Evolutionary conservation across 306 rosid species (phyloP), one percentile per base, ranked within the genome.

Genomic region (Quercus alba): DNA sequence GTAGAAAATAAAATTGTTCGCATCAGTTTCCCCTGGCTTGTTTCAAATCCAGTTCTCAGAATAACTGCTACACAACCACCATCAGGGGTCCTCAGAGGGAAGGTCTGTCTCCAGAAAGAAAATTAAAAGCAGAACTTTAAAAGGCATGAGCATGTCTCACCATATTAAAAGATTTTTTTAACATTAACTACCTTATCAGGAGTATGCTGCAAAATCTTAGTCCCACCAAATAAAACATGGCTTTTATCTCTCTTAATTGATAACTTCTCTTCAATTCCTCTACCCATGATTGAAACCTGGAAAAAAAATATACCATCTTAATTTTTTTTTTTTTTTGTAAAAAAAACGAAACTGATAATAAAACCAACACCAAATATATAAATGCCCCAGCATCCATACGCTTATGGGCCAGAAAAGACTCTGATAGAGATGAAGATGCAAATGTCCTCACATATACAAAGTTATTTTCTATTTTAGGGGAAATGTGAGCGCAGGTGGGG

Each of bases 11-110:
- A 88, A 82, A 96, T 96, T 80, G 99, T 96, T 28, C 99, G 97
- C 99, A 96, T 96, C 83, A 96, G 87, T 83, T 96, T 96, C 54
- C 99, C 99, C 86, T 96, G 99, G 87, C 98, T 96, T 79, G 99
- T 96, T 88, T 96, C 98, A 77, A 96, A 96, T 51, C 99, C 99
- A 78, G 99, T 96, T 84, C 99, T 90, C 77, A 96, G 81, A 76
- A 96, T 94, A 83, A 96, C 97, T 73, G 98, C 99, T 82, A 96
- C 70, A 84, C 99, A 96, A 83, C 99, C 99, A 33, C 98, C 97
- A 82, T 96, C 99, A 66, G 99, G 98, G 19, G 97, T 88, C 86
- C 91, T 96, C 26, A 93, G 86, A 28, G 93, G 88, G 84, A 93
- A 93, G 78, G 92, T 88, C 99, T 96, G 91, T 35, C 78, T 70